Evolutionary conservation across 2,329 filamentous ascomycete genomes (phyloP).

Genomic region (Penicillium sp.): DNA sequence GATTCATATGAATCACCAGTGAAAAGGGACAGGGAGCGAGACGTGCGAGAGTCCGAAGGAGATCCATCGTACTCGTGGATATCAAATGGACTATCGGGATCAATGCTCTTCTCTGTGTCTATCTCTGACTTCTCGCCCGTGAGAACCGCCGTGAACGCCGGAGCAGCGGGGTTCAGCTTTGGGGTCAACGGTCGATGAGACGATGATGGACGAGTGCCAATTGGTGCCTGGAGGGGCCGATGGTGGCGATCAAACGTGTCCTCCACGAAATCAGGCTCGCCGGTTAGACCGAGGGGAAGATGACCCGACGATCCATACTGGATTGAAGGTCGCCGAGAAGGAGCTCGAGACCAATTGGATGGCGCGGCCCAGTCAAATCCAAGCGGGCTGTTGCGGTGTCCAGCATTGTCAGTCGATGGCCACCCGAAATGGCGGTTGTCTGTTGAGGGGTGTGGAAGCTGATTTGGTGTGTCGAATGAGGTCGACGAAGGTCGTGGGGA

Average conservation of each 20-base stretch:
- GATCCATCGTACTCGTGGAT: slow-evolving; percentile 41
- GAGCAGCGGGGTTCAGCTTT: slow-evolving; percentile 81
- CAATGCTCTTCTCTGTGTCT: slow-evolving; percentile 37
- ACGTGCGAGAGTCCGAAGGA: slow-evolving; percentile 47
- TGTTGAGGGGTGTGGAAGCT: slow-evolving; percentile 71
- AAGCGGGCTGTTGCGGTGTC: slow-evolving; percentile 53
- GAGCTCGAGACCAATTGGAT: slow-evolving; percentile 69
- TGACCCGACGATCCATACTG: slow-evolving; percentile 72
- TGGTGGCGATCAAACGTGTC: slow-evolving; percentile 49
- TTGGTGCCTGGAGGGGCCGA: slow-evolving; percentile 62
- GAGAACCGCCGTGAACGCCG: slow-evolving; percentile 77
- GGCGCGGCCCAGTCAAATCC: slow-evolving; percentile 55
- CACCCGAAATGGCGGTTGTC: slow-evolving; percentile 77
- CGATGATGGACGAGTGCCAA: slow-evolving; percentile 72
- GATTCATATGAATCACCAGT: slow-evolving; percentile 51
- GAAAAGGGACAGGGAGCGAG: slow-evolving; percentile 47
- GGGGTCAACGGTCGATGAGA: slow-evolving; percentile 57
- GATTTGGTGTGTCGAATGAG: slow-evolving; percentile 55
- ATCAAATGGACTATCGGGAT: slow-evolving; percentile 32
- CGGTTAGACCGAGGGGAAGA: slow-evolving; percentile 55
- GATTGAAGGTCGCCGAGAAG: slow-evolving; percentile 76
- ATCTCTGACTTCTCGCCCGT: slow-evolving; percentile 51
- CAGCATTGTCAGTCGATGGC: slow-evolving; percentile 54
- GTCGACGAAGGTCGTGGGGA: slow-evolving; percentile 53
- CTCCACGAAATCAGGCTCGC: slow-evolving; percentile 51